These are phyloP conservation scores for Ettlia oleoabundans DNA, from an alignment of 139 green algal species.

Conservation along the genomic window DNA sequence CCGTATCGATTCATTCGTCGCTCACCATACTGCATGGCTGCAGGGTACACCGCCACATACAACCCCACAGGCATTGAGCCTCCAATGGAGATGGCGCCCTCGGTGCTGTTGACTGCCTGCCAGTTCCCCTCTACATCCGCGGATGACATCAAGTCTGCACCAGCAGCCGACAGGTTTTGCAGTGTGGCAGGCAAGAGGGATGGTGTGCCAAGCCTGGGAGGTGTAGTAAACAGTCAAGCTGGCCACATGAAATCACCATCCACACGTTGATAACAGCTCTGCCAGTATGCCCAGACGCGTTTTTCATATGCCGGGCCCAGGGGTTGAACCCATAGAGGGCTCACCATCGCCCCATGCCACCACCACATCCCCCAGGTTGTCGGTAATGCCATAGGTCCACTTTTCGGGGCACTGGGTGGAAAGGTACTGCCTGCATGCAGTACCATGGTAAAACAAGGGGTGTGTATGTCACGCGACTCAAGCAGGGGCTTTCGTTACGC, in stretches of 20 bases:
- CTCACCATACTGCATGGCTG: slow-evolving; percentile 14
- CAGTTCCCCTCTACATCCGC: background rate
- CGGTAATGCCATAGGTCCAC: background rate
- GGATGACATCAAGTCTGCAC: background rate
- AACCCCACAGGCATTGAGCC: background rate
- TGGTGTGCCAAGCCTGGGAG: background rate
- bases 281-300: background rate
- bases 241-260: too few species aligned
- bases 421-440: background rate
- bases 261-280: too few species aligned
- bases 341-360: background rate
- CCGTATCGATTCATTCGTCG: too few species aligned
- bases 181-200: too few species aligned
- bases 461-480: too few species aligned
- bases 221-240: too few species aligned
- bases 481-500: too few species aligned
- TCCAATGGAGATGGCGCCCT: background rate
- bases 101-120: background rate
- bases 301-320: too few species aligned
- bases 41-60: background rate
- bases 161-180: too few species aligned
- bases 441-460: too few species aligned
- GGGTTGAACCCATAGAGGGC: background rate
- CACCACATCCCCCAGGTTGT: slow-evolving; percentile 10
- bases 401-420: background rate